A percentile compares a stretch with the other conserved stretches of the same genome.
phyloP scores from a whole-genome alignment of 306 rosid species.

The Casuarina cunninghamiana region DNA sequence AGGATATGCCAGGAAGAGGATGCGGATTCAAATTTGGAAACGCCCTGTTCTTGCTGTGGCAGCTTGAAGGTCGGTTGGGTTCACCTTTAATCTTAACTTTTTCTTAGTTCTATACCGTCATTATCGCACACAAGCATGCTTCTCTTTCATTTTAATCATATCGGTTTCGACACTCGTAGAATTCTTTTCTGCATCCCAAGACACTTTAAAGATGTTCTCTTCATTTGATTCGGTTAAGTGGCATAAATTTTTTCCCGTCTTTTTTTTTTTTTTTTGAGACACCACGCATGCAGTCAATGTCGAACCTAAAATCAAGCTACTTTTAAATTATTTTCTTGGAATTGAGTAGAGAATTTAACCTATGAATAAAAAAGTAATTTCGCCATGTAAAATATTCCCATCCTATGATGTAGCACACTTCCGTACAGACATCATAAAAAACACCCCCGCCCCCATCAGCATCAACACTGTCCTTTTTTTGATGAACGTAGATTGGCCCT shows the following conservation, averaged over 20 bases:
- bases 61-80: constrained; percentile 72
- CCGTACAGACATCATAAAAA: too few relatives aligned
- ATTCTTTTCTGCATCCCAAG: neutral
- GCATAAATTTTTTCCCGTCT: neutral
- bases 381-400: too few relatives aligned
- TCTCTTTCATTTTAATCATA: neutral
- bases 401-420: too few relatives aligned
- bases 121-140: constrained; percentile 5
- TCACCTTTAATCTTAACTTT: neutral
- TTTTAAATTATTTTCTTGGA: neutral
- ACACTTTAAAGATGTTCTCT: neutral
- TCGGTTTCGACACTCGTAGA: neutral
- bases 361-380: neutral
- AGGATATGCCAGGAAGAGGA: constrained; percentile 97
- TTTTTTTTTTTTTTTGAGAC: too few relatives aligned
- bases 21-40: constrained; percentile 83
- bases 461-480: too few relatives aligned
- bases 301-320: neutral
- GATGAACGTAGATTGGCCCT: too few relatives aligned
- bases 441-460: too few relatives aligned
- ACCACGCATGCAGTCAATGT: too few relatives aligned
- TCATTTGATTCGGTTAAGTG: neutral
- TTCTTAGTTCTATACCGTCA: constrained; percentile 3
- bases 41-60: constrained; percentile 97
- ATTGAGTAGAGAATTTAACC: neutral